phyloP scores from a whole-genome alignment of 805 yeast genomes.

The Debaryomyces prosopidis region DNA sequence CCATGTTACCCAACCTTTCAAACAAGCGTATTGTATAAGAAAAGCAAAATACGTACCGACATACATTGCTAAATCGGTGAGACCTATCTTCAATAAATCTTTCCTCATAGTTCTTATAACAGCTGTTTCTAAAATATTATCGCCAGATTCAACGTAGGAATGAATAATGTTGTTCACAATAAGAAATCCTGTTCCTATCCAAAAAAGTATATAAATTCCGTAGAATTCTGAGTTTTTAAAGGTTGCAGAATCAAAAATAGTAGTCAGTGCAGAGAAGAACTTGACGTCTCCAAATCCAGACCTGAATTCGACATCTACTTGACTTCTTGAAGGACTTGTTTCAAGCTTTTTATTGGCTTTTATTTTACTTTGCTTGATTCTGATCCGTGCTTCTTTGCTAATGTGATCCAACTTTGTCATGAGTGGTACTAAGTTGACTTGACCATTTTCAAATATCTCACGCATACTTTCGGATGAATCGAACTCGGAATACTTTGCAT shows the following conservation, averaged over 20 bases:
- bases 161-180: slow-evolving; percentile 56
- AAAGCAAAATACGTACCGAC: slow-evolving; percentile 60
- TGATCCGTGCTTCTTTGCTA: slow-evolving; percentile 2
- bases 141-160: slow-evolving; percentile 47
- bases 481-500: background rate
- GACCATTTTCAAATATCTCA: background rate
- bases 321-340: background rate
- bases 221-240: slow-evolving; percentile 54
- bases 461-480: no score
- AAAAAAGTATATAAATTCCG: slow-evolving; percentile 79
- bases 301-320: slow-evolving; percentile 27
- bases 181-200: slow-evolving; percentile 65
- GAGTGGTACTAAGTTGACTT: background rate
- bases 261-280: slow-evolving; percentile 38
- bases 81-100: slow-evolving; percentile 66
- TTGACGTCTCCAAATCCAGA: slow-evolving; percentile 58
- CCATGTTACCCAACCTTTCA: slow-evolving; percentile 57
- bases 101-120: slow-evolving; percentile 57
- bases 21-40: slow-evolving; percentile 56
- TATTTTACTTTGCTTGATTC: background rate
- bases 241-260: slow-evolving; percentile 54
- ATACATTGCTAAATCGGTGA: slow-evolving; percentile 78
- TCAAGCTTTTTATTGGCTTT: background rate
- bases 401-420: slow-evolving; percentile 10
- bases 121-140: slow-evolving; percentile 49